A percentile compares a stretch with the other conserved stretches of the same genome.
These are phyloP conservation scores for Acanthamoeba healyi DNA, from an alignment of 208 protist species.

Conservation along the genomic window DNA sequence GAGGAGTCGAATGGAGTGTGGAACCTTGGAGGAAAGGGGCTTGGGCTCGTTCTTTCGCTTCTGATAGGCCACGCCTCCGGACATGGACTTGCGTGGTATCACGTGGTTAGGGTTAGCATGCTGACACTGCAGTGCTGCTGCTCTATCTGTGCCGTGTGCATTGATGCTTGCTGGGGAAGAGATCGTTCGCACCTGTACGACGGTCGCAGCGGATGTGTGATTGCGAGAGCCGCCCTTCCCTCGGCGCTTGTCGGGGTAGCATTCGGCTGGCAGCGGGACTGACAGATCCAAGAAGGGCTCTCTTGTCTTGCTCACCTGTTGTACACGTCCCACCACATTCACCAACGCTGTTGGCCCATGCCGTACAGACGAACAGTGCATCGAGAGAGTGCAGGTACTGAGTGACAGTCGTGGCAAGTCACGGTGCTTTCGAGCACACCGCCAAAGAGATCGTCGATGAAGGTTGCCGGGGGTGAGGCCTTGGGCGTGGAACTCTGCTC, in stretches of 20 bases:
- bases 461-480: slow-evolving; percentile 56
- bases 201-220: too few relatives aligned
- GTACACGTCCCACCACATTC: too few relatives aligned
- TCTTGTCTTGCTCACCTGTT: slow-evolving; percentile 66
- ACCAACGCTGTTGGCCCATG: too few relatives aligned
- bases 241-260: not conserved
- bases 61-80: not conserved
- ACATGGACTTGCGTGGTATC: too few relatives aligned
- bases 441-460: slow-evolving; percentile 78
- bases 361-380: too few relatives aligned
- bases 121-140: too few relatives aligned
- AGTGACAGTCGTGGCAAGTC: slow-evolving; percentile 75
- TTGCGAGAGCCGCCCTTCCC: not conserved
- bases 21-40: not conserved
- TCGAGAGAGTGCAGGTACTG: not conserved
- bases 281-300: slow-evolving; percentile 80
- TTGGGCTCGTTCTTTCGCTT: not conserved
- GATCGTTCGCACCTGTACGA: too few relatives aligned
- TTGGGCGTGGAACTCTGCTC: not conserved
- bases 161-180: too few relatives aligned
- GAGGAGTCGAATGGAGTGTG: too few relatives aligned
- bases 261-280: slow-evolving; percentile 54
- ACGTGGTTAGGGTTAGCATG: too few relatives aligned
- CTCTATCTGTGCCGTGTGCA: too few relatives aligned
- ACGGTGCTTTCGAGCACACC: slow-evolving; percentile 79